These are phyloP conservation scores for Polymyxa betae DNA, from an alignment of 208 protist species.

Conservation along the genomic window DNA sequence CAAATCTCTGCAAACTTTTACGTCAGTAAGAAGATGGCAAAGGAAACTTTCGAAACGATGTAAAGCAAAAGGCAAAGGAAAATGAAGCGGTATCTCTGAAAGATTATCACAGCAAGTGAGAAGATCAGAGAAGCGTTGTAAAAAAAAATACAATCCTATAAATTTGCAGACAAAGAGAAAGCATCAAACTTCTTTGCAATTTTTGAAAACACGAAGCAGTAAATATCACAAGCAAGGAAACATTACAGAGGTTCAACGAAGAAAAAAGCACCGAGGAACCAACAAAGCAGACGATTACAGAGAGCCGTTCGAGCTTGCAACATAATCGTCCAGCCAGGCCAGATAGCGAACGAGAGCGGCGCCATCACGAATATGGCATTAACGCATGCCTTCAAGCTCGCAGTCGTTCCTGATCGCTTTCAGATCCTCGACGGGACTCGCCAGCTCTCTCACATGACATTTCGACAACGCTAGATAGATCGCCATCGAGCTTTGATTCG, in stretches of 20 bases:
- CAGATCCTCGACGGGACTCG: not conserved
- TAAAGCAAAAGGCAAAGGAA: not conserved
- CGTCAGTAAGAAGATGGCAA: slow-evolving; percentile 13
- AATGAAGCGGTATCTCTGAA: not conserved
- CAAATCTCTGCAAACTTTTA: not conserved
- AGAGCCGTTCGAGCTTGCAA: too few relatives aligned
- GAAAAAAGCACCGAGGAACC: too few relatives aligned
- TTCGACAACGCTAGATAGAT: not conserved
- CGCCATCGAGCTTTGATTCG: slow-evolving; percentile 6
- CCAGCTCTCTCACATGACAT: not conserved
- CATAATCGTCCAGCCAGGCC: slow-evolving; percentile 49
- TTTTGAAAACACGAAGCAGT: too few relatives aligned
- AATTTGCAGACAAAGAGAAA: not conserved
- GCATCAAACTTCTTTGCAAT: not conserved
- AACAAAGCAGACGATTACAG: too few relatives aligned
- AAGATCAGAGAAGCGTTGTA: too few relatives aligned
- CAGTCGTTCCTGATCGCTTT: slow-evolving; percentile 51
- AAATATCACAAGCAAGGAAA: too few relatives aligned
- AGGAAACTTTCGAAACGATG: slow-evolving; percentile 18
- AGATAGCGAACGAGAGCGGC: slow-evolving; percentile 59
- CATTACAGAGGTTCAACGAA: too few relatives aligned
- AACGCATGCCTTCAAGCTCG: slow-evolving; percentile 58
- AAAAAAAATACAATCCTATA: too few relatives aligned
- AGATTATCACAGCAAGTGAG: not conserved
- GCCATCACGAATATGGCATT: slow-evolving; percentile 58